Conservation (phyloP, 768 basidiomycete genomes). For the Serendipita vermifera region DNA sequence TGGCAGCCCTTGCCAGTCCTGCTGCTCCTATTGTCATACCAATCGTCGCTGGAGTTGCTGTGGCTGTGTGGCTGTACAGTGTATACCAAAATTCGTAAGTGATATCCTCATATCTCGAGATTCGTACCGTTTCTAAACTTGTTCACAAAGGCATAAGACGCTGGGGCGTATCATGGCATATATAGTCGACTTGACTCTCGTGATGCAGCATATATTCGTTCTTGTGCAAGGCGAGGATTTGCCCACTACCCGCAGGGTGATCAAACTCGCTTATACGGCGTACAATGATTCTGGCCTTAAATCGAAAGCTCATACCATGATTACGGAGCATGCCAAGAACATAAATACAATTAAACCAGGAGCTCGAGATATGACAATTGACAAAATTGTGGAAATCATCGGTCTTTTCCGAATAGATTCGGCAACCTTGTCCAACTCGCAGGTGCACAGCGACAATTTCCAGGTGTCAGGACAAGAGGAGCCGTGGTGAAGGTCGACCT, state of each 20-base stretch:
- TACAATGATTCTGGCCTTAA: not conserved
- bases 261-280: not conserved
- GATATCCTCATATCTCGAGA: not conserved
- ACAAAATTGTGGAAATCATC: too few species aligned
- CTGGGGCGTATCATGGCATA: conserved; percentile 19
- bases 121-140: too few species aligned
- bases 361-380: too few species aligned
- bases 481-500: too few species aligned
- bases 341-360: too few species aligned
- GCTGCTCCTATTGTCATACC: conserved; percentile 2
- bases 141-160: not conserved
- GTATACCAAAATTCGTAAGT: not conserved
- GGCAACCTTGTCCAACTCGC: too few species aligned
- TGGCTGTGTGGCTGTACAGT: not conserved
- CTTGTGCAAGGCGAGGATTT: not conserved
- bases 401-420: too few species aligned
- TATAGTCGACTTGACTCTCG: conserved; percentile 20
- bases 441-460: too few species aligned
- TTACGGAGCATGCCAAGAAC: too few species aligned
- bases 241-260: not conserved
- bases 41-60: not conserved
- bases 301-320: too few species aligned
- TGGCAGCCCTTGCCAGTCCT: not conserved
- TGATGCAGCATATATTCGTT: conserved; percentile 19
- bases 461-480: too few species aligned